Percentiles rank a stretch among this genome's conserved stretches.
Evolutionary conservation across 2,329 filamentous ascomycete genomes (phyloP).

Genomic region (Colletotrichum truncatum): DNA sequence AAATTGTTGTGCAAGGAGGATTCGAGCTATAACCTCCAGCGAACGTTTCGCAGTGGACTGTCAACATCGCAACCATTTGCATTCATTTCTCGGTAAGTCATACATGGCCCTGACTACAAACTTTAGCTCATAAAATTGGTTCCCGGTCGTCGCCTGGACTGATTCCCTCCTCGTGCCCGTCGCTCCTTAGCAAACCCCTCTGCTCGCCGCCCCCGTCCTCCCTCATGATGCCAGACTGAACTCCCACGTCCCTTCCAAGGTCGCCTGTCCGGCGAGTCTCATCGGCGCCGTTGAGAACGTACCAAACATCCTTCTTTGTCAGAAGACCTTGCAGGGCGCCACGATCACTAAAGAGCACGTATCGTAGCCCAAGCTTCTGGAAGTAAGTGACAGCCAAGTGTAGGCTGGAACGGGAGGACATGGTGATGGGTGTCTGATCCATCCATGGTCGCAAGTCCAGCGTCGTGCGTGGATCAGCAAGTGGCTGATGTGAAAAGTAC

Average conservation of each 20-base stretch:
- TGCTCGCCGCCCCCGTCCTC: constrained; percentile 52
- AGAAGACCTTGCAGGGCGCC: constrained; percentile 85
- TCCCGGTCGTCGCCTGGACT: constrained; percentile 33
- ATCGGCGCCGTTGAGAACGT: constrained; percentile 83
- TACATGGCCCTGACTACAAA: background rate
- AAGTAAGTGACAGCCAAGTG: constrained; percentile 93
- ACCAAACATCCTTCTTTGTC: constrained; percentile 98
- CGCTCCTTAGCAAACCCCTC: constrained; percentile 50
- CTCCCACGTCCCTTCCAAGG: constrained; percentile 34
- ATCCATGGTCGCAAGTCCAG: constrained; percentile 97
- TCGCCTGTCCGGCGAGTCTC: constrained; percentile 60
- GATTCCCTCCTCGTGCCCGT: constrained; percentile 43
- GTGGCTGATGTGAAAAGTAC: constrained; percentile 85
- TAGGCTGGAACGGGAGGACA: constrained; percentile 79
- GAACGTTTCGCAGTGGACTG: background rate
- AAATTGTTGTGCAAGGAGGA: no score
- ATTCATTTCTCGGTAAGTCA: background rate
- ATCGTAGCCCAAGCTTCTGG: constrained; percentile 90
- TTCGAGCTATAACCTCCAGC: background rate
- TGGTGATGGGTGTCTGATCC: constrained; percentile 96
- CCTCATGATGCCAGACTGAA: constrained; percentile 46
- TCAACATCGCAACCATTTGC: background rate
- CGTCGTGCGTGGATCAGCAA: constrained; percentile 79
- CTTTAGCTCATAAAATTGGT: constrained; percentile 29
- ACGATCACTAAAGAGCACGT: constrained; percentile 86